These are phyloP conservation scores for Acer negundo DNA, from an alignment of 345 rosid genomes.

Conservation along the genomic window DNA sequence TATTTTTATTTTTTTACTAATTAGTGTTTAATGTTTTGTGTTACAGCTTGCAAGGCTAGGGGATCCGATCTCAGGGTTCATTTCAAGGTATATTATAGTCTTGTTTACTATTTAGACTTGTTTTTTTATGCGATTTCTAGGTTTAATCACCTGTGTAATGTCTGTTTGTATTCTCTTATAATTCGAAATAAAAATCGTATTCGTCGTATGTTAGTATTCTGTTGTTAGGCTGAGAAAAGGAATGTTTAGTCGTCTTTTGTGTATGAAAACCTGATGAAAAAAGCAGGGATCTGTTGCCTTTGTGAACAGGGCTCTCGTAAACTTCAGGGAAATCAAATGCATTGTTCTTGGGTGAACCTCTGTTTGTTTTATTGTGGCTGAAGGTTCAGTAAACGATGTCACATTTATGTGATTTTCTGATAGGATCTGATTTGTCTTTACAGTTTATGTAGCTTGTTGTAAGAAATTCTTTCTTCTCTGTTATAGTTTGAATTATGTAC, in stretches of 20 bases:
- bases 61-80: conserved; percentile 95
- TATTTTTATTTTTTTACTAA: not conserved
- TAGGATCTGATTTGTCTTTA: not conserved
- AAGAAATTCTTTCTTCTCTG: not conserved
- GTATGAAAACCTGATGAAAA: conserved; percentile 49
- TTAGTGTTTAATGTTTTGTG: not conserved
- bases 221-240: not conserved
- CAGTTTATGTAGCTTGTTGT: not conserved
- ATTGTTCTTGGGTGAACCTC: conserved; percentile 71
- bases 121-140: not conserved
- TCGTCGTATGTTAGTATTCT: not conserved
- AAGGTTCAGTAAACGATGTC: conserved; percentile 65
- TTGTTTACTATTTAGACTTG: not conserved
- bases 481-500: not conserved
- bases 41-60: conserved; percentile 94
- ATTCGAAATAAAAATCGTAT: not conserved
- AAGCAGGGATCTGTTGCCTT: conserved; percentile 55
- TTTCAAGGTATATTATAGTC: conserved; percentile 64
- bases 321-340: conserved; percentile 54
- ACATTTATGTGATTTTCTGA: conserved; percentile 15
- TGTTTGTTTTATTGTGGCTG: conserved; percentile 36
- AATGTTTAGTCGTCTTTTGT: not conserved
- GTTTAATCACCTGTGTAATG: not conserved
- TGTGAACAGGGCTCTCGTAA: conserved; percentile 51
- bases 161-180: not conserved